phyloP scores from a whole-genome alignment of 805 yeast genomes.

The Danielia reshetovae region DNA sequence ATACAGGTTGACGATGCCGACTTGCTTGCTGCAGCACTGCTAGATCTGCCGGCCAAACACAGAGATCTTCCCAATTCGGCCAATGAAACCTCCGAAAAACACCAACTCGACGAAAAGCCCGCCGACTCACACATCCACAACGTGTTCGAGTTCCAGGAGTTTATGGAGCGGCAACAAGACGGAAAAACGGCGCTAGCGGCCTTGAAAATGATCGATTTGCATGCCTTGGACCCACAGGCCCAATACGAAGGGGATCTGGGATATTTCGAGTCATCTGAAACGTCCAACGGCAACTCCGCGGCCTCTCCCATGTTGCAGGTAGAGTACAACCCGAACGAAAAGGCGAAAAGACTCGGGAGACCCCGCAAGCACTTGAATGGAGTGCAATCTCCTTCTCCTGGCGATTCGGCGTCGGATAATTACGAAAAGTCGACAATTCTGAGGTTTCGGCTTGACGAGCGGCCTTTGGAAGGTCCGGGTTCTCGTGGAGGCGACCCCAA shows the following conservation, averaged over 20 bases:
- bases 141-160: constrained; percentile 3
- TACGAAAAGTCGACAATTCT: constrained; percentile 27
- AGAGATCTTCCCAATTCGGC: too few relatives aligned
- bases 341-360: constrained; percentile 32
- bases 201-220: constrained; percentile 19
- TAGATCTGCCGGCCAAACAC: constrained; percentile 1
- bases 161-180: constrained; percentile 4
- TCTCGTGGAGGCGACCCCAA: constrained; percentile 33
- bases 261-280: not conserved
- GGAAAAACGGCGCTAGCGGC: constrained; percentile 17
- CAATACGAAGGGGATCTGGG: constrained; percentile 10
- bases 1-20: constrained; percentile 2
- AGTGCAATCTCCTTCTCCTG: constrained; percentile 12
- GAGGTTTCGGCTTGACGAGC: constrained; percentile 31
- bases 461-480: constrained; percentile 37
- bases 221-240: constrained; percentile 4
- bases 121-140: constrained; percentile 1
- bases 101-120: not conserved
- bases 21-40: constrained; percentile 1
- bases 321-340: constrained; percentile 29
- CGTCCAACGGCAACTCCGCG: not conserved
- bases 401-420: constrained; percentile 21
- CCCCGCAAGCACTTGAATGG: constrained; percentile 28
- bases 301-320: constrained; percentile 12
- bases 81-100: not conserved